A percentile compares a stretch with the other conserved stretches of the same genome.
Conservation (phyloP, 192 early-diverging fungal genomes). For the Rhizoclosmatium sp. region DNA sequence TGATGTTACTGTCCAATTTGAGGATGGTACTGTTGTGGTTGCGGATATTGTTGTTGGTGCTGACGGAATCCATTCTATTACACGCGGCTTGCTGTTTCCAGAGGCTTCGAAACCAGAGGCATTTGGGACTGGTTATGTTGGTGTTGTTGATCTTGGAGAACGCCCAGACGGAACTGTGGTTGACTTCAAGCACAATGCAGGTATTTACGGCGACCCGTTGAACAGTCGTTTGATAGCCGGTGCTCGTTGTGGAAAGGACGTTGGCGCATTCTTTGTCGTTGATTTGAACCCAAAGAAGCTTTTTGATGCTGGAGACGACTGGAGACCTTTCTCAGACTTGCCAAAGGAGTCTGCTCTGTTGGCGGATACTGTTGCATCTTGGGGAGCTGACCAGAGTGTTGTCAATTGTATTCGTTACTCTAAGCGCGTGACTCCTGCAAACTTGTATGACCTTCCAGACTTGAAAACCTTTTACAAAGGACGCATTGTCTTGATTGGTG, state of each 20-base stretch:
- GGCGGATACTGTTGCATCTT: background rate
- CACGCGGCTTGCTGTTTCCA: constrained; percentile 1
- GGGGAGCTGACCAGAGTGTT: background rate
- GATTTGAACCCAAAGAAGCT: too few relatives aligned
- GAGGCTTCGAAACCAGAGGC: background rate
- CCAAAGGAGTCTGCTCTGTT: background rate
- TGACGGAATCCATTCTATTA: background rate
- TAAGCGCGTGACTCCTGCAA: background rate
- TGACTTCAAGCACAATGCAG: background rate
- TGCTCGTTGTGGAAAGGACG: too few relatives aligned
- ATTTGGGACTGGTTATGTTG: constrained; percentile 7
- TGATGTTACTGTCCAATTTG: constrained; percentile 16
- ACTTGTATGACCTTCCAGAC: constrained; percentile 23
- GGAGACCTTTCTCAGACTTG: constrained; percentile 15
- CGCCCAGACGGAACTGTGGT: background rate
- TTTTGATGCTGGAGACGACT: background rate
- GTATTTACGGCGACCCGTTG: background rate
- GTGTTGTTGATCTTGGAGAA: background rate
- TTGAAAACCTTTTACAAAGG: background rate
- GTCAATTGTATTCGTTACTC: constrained; percentile 8
- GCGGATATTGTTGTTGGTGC: constrained; percentile 9
- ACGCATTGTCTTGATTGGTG: constrained; percentile 5
- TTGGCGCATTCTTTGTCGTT: too few relatives aligned
- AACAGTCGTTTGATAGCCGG: too few relatives aligned
- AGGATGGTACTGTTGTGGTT: background rate